Conservation (phyloP, 1,284 basidiomycete genomes). For the Ceratobasidium sp. region DNA sequence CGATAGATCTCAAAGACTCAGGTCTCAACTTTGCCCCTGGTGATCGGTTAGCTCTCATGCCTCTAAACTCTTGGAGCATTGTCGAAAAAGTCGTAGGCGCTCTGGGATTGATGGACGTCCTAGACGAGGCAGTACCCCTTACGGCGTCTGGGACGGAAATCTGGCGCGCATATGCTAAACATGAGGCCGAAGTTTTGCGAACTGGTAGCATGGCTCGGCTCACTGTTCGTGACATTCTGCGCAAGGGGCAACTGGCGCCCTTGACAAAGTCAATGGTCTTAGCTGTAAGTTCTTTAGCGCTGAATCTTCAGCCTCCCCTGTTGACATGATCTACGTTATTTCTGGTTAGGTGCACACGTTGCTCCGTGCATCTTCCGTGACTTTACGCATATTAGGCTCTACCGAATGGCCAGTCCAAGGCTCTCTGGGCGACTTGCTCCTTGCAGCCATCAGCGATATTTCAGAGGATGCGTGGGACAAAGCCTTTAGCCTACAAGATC, state of each 20-base stretch:
- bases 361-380: constrained; percentile 34
- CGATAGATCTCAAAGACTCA: constrained; percentile 25
- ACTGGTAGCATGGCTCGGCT: constrained; percentile 7
- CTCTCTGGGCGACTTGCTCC: constrained; percentile 37
- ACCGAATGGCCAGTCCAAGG: constrained; percentile 40
- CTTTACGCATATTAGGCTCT: constrained; percentile 29
- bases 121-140: constrained; percentile 37
- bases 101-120: constrained; percentile 34
- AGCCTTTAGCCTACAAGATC: constrained; percentile 19
- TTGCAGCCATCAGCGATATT: constrained; percentile 37
- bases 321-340: not conserved
- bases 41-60: constrained; percentile 40
- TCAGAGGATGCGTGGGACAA: constrained; percentile 32
- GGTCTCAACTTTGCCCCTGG: constrained; percentile 40
- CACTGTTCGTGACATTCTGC: constrained; percentile 40
- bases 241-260: constrained; percentile 35
- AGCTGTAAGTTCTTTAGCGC: constrained; percentile 8
- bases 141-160: constrained; percentile 13
- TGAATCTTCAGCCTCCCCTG: not conserved
- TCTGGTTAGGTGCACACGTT: constrained; percentile 24
- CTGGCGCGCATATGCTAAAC: constrained; percentile 38
- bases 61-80: constrained; percentile 34
- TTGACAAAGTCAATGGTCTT: constrained; percentile 40
- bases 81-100: constrained; percentile 41
- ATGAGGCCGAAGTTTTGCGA: constrained; percentile 37